Evolutionary conservation across 441 rosid genomes (phyloP).

Genomic region (Pelargonium hybrid): DNA sequence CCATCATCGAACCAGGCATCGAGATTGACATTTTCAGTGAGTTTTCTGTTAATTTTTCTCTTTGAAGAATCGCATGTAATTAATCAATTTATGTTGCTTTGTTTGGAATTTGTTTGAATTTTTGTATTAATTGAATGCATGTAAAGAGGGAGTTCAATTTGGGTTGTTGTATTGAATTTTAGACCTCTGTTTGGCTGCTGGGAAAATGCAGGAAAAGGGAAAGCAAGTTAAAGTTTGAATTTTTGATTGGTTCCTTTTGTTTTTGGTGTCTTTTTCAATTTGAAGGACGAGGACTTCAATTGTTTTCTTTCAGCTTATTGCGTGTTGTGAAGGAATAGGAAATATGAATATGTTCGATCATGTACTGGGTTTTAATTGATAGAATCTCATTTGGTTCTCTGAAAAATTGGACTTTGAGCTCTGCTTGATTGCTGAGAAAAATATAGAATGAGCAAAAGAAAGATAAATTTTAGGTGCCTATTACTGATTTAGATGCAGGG

Average conservation of each 20-base stretch:
- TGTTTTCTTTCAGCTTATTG: background rate
- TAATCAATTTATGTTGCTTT: background rate
- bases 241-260: background rate
- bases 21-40: conserved; percentile 32
- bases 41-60: conserved; percentile 10
- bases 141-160: background rate
- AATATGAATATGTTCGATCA: background rate
- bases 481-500: background rate
- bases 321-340: background rate
- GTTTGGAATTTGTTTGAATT: background rate
- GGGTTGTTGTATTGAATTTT: background rate
- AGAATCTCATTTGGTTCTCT: background rate
- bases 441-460: background rate
- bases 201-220: conserved; percentile 7
- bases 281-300: background rate
- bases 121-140: background rate
- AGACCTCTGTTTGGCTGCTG: conserved; percentile 12
- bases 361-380: background rate
- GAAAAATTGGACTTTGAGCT: conserved; percentile 2
- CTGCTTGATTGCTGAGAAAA: conserved; percentile 16
- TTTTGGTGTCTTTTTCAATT: background rate
- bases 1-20: conserved; percentile 27
- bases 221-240: background rate
- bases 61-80: background rate
- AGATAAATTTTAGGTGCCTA: background rate